Percentiles rank a stretch among this genome's conserved stretches.
phyloP scores from a whole-genome alignment of 2,329 filamentous ascomycete species.

The Talaromyces atroroseus region DNA sequence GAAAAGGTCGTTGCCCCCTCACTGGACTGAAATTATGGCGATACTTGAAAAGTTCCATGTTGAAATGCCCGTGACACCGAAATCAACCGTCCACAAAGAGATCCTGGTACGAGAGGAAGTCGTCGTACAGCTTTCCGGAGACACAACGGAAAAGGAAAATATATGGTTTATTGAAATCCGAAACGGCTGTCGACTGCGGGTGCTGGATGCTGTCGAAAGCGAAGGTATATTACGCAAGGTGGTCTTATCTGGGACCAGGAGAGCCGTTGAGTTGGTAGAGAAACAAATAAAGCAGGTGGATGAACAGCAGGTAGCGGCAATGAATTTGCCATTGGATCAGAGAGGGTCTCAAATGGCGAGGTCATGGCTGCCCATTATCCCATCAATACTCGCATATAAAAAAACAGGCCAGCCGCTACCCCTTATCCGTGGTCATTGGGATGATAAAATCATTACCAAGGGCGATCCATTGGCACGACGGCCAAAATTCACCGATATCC shows the following conservation, averaged over 20 bases:
- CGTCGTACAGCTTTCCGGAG: slow-evolving; percentile 28
- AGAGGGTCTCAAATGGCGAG: not conserved
- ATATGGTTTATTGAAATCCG: slow-evolving; percentile 30
- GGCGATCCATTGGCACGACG: not conserved
- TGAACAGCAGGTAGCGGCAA: slow-evolving; percentile 5
- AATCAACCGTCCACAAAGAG: slow-evolving; percentile 23
- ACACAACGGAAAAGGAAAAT: slow-evolving; percentile 30
- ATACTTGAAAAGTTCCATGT: slow-evolving; percentile 22
- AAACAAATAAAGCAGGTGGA: slow-evolving; percentile 22
- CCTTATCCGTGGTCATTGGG: slow-evolving; percentile 29
- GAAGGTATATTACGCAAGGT: slow-evolving; percentile 29
- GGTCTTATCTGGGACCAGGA: slow-evolving; percentile 30
- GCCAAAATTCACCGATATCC: slow-evolving; percentile 23
- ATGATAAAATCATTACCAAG: not conserved
- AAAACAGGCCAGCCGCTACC: slow-evolving; percentile 22
- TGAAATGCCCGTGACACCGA: slow-evolving; percentile 14
- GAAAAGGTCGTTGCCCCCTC: slow-evolving; percentile 8
- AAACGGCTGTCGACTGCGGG: slow-evolving; percentile 36
- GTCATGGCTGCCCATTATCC: slow-evolving; percentile 28
- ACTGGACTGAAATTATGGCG: slow-evolving; percentile 24
- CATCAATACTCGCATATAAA: slow-evolving; percentile 22
- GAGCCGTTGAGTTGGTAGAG: slow-evolving; percentile 28
- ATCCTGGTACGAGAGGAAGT: slow-evolving; percentile 32
- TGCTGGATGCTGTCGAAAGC: slow-evolving; percentile 26
- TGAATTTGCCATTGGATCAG: slow-evolving; percentile 24